Conservation (phyloP, 192 early-diverging fungal species). For the Jimgerdemannia lactiflua region DNA sequence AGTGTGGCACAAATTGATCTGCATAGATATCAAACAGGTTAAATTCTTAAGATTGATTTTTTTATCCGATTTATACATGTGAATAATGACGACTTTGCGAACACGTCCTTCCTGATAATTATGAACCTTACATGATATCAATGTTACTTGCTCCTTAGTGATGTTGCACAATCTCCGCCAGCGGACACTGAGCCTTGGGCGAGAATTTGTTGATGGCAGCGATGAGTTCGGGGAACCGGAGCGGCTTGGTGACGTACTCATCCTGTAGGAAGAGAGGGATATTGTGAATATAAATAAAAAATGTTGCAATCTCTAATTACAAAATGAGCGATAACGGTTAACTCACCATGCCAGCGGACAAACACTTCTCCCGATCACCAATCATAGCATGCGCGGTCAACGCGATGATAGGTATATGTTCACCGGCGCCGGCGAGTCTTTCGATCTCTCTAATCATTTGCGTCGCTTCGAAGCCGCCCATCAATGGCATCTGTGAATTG, state of each 20-base stretch:
- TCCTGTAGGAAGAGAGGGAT: conserved; percentile 24
- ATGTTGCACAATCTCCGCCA: conserved; percentile 29
- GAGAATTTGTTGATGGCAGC: conserved; percentile 68
- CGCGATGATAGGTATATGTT: conserved; percentile 77
- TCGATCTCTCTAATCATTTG: conserved; percentile 74
- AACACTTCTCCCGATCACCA: conserved; percentile 84
- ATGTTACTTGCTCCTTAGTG: conserved; percentile 1
- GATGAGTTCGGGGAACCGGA: conserved; percentile 61
- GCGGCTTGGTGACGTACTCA: conserved; percentile 64
- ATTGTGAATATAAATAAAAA: background rate
- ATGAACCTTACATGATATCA: too few relatives aligned
- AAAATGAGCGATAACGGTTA: background rate
- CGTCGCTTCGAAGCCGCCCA: conserved; percentile 88
- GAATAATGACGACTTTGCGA: too few relatives aligned
- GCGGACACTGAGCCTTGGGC: conserved; percentile 27
- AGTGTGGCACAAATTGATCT: too few relatives aligned
- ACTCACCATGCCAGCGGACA: conserved; percentile 77
- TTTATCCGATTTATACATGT: too few relatives aligned
- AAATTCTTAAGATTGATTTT: too few relatives aligned
- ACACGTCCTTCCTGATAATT: too few relatives aligned
- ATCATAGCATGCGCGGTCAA: conserved; percentile 91
- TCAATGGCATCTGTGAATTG: conserved; percentile 69
- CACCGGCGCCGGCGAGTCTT: conserved; percentile 30
- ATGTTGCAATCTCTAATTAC: background rate
- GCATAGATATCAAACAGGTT: too few relatives aligned